These are phyloP conservation scores for Wickerhamiella australiensis DNA, from an alignment of 805 yeast genomes.

Conservation along the genomic window DNA sequence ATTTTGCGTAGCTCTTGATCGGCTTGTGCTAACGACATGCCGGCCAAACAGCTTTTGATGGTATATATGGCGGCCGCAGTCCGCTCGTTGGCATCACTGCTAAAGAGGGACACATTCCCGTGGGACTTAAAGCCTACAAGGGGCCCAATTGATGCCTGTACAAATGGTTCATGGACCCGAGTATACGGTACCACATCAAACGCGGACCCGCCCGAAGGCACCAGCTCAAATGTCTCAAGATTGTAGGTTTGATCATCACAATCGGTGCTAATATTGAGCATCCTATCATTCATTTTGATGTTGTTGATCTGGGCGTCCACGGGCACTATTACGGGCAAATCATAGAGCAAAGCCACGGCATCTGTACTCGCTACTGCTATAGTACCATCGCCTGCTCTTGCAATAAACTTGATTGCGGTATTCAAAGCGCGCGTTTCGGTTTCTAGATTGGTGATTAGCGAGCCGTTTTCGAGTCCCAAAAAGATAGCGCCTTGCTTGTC, in stretches of 20 bases:
- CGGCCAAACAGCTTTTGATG: not conserved
- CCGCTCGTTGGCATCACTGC: not conserved
- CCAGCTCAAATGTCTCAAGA: not conserved
- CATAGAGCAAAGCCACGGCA: not conserved
- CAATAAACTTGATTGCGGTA: not conserved
- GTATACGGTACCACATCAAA: not conserved
- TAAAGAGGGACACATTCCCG: not conserved
- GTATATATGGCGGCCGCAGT: constrained; percentile 6
- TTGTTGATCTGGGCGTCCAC: not conserved
- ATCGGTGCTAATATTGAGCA: not conserved
- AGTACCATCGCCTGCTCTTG: not conserved
- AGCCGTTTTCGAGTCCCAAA: constrained; percentile 11
- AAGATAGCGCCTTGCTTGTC: not conserved
- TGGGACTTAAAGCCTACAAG: not conserved
- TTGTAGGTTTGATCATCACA: not conserved
- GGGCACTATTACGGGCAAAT: not conserved
- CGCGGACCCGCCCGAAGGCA: too few relatives aligned
- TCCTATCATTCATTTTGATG: not conserved
- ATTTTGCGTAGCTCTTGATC: constrained; percentile 3
- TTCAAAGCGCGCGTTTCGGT: not conserved
- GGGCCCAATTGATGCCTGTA: not conserved
- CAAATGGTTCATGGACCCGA: not conserved
- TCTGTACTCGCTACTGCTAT: not conserved
- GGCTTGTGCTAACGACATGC: not conserved
- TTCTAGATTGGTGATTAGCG: not conserved